These are phyloP conservation scores for Botrytis porri DNA, from an alignment of 2,329 filamentous ascomycete genomes.

Conservation along the genomic window DNA sequence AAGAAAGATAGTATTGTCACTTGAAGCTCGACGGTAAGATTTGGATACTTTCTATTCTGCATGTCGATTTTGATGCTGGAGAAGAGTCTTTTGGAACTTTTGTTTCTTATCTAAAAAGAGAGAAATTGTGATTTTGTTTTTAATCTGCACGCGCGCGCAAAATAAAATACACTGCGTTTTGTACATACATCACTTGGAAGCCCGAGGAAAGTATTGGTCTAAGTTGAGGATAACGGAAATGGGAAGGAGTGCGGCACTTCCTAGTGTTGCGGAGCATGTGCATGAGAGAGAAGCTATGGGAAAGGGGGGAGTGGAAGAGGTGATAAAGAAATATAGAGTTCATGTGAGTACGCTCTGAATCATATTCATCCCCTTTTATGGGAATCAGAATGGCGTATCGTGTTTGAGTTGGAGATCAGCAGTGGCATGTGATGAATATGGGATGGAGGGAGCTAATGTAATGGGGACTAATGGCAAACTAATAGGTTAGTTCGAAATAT, in stretches of 20 bases:
- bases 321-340: slow-evolving; percentile 53
- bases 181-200: not conserved
- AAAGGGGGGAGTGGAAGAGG: not conserved
- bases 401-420: not conserved
- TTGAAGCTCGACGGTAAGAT: not conserved
- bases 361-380: not conserved
- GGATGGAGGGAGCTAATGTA: not conserved
- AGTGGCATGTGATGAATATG: not conserved
- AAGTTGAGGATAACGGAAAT: not conserved
- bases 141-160: not conserved
- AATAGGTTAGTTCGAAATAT: slow-evolving; percentile 63
- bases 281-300: not conserved
- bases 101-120: not conserved
- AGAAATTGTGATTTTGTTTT: not conserved
- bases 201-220: not conserved
- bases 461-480: not conserved
- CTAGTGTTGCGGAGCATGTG: not conserved
- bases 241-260: slow-evolving; percentile 9
- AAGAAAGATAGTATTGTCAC: not conserved
- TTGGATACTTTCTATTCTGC: not conserved
- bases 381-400: not conserved
- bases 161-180: not conserved
- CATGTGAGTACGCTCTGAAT: slow-evolving; percentile 45
- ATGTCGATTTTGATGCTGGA: not conserved
- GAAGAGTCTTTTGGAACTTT: not conserved